A percentile compares a stretch with the other conserved stretches of the same genome.
phyloP scores from a whole-genome alignment of 768 basidiomycete species.

The Serendipita sp. region DNA sequence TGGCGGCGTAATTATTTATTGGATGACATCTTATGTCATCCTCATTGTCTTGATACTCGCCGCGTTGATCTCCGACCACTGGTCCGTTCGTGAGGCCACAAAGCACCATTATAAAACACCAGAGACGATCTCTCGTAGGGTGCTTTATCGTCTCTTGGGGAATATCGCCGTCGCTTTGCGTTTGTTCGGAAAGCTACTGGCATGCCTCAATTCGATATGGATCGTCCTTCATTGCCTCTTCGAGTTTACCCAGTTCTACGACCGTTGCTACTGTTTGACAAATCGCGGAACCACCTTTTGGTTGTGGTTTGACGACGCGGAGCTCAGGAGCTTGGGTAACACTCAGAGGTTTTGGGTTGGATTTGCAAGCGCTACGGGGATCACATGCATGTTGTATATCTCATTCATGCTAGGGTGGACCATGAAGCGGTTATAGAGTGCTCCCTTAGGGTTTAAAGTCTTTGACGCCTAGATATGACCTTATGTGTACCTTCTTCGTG shows the following conservation, averaged over 20 bases:
- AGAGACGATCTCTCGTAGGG: too few relatives aligned
- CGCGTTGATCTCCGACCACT: background rate
- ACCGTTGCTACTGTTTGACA: background rate
- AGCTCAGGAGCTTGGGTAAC: background rate
- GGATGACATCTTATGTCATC: background rate
- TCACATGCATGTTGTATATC: background rate
- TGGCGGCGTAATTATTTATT: background rate
- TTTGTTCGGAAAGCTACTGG: background rate
- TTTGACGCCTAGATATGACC: too few relatives aligned
- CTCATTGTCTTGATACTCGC: background rate
- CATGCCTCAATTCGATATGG: background rate
- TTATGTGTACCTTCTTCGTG: too few relatives aligned
- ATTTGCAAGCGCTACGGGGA: background rate
- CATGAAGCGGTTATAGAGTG: too few relatives aligned
- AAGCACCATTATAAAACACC: background rate
- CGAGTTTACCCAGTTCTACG: background rate
- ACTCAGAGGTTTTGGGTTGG: background rate
- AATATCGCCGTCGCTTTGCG: background rate
- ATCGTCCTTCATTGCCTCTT: background rate
- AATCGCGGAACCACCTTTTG: background rate
- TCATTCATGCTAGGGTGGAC: too few relatives aligned
- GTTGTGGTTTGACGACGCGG: background rate
- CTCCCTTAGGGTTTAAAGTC: too few relatives aligned
- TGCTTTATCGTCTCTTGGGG: background rate
- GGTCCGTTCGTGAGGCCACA: background rate